phyloP scores from a whole-genome alignment of 1,284 basidiomycete species.

The Acaromyces ingoldii region DNA sequence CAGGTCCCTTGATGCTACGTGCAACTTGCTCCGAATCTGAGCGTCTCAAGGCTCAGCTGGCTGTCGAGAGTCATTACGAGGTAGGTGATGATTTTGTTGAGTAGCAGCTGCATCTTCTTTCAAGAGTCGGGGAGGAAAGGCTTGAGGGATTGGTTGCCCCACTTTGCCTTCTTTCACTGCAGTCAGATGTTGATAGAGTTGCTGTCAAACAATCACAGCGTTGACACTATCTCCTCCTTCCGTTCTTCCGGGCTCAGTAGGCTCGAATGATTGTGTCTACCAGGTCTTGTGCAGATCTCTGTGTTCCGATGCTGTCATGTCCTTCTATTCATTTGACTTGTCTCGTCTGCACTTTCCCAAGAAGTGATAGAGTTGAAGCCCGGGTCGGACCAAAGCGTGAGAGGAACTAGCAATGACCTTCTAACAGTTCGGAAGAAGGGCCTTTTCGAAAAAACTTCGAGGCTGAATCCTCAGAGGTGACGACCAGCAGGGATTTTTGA shows the following conservation, averaged over 20 bases:
- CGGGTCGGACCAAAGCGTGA: conserved; percentile 59
- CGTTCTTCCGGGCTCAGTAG: conserved; percentile 73
- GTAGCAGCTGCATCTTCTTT: conserved; percentile 64
- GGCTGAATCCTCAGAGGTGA: conserved; percentile 62
- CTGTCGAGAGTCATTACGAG: conserved; percentile 75
- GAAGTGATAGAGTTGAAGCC: conserved; percentile 67
- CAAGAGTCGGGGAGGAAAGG: conserved; percentile 78
- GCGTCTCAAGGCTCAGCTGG: conserved; percentile 69
- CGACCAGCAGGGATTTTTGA: conserved; percentile 58
- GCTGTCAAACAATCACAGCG: conserved; percentile 76
- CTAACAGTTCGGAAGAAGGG: conserved; percentile 64
- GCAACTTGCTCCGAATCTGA: conserved; percentile 71
- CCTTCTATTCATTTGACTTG: conserved; percentile 54
- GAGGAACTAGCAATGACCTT: conserved; percentile 75
- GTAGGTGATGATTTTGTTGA: conserved; percentile 60
- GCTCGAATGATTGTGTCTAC: conserved; percentile 71
- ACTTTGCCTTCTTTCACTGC: conserved; percentile 73
- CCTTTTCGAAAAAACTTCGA: conserved; percentile 72
- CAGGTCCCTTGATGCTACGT: conserved; percentile 70
- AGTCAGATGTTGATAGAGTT: conserved; percentile 85
- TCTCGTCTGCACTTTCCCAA: conserved; percentile 68
- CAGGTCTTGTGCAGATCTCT: conserved; percentile 57
- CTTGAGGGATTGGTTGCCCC: conserved; percentile 72
- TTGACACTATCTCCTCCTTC: conserved; percentile 78
- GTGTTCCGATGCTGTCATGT: conserved; percentile 36